Evolutionary conservation across 140 eudicot genomes (phyloP).

Genomic region (Ambrosia hybrid): DNA sequence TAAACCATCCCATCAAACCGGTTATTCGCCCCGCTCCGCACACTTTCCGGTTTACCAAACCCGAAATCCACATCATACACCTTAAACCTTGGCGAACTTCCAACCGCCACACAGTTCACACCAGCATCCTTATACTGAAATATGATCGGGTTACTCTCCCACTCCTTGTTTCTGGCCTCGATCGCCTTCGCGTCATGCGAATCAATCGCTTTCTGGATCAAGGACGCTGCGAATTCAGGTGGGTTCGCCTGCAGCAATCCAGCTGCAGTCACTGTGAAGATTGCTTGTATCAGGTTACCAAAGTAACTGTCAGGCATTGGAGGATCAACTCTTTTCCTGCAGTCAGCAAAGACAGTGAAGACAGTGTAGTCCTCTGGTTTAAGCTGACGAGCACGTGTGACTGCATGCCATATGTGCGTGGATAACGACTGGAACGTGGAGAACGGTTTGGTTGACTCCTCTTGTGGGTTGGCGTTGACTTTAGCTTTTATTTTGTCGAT

Average conservation of each 20-base stretch:
- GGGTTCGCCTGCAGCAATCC: constrained; percentile 66
- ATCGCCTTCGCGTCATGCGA: constrained; percentile 71
- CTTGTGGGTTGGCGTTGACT: constrained; percentile 51
- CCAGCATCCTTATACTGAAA: constrained; percentile 94
- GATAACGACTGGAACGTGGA: constrained; percentile 95
- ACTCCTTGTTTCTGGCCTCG: constrained; percentile 65
- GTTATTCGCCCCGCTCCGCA: constrained; percentile 87
- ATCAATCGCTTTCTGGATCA: constrained; percentile 68
- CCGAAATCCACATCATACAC: constrained; percentile 97
- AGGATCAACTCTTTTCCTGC: constrained; percentile 92
- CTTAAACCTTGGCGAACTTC: constrained; percentile 92
- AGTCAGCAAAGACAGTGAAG: constrained; percentile 89
- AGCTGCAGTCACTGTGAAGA: constrained; percentile 89
- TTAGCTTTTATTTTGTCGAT: constrained; percentile 67
- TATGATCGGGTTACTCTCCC: constrained; percentile 83
- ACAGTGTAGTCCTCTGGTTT: constrained; percentile 85
- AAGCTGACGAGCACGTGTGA: constrained; percentile 76
- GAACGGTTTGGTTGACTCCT: constrained; percentile 57
- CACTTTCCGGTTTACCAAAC: constrained; percentile 84
- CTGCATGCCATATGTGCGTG: constrained; percentile 90
- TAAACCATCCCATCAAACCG: constrained; percentile 97
- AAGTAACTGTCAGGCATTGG: constrained; percentile 97
- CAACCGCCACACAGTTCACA: constrained; percentile 92
- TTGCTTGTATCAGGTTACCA: constrained; percentile 91
- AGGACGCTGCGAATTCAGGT: constrained; percentile 64